Percentiles rank a stretch among this genome's conserved stretches.
Evolutionary conservation across 1,284 basidiomycete species (phyloP).

Genomic region (Fomitopsis pinicola): DNA sequence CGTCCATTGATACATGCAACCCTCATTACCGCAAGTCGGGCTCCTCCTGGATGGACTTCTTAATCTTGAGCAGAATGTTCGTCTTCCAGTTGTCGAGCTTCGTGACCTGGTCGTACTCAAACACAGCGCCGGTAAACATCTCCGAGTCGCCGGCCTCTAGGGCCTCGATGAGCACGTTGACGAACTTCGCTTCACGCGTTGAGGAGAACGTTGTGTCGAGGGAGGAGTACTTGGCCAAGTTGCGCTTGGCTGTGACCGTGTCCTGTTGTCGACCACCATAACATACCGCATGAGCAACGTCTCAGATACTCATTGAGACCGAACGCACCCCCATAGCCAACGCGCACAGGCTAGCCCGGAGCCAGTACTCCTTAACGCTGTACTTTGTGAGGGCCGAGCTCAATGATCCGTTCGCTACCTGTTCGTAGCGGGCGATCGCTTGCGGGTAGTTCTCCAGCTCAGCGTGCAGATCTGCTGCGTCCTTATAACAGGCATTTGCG

Average conservation of each 20-base stretch:
- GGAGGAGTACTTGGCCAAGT: slow-evolving; percentile 69
- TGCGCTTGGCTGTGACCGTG: slow-evolving; percentile 77
- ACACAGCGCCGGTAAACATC: slow-evolving; percentile 74
- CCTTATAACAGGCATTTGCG: slow-evolving; percentile 93
- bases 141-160: slow-evolving; percentile 79
- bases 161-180: slow-evolving; percentile 72
- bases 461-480: slow-evolving; percentile 93
- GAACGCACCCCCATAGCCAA: slow-evolving; percentile 82
- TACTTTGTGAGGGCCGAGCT: slow-evolving; percentile 91
- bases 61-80: slow-evolving; percentile 81
- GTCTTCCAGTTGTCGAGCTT: slow-evolving; percentile 97
- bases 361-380: slow-evolving; percentile 98
- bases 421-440: slow-evolving; percentile 87
- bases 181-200: slow-evolving; percentile 88
- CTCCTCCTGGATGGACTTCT: slow-evolving; percentile 71
- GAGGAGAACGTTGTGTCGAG: slow-evolving; percentile 81
- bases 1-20: background rate
- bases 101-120: slow-evolving; percentile 84
- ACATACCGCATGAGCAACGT: background rate
- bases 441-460: slow-evolving; percentile 83
- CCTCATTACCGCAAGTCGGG: slow-evolving; percentile 31
- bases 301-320: background rate
- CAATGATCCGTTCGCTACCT: slow-evolving; percentile 86
- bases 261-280: slow-evolving; percentile 49
- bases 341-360: slow-evolving; percentile 85